Base-by-base conservation (phyloP, 2,329 filamentous ascomycete species). In the Pleurostoma richardsiae region DNA sequence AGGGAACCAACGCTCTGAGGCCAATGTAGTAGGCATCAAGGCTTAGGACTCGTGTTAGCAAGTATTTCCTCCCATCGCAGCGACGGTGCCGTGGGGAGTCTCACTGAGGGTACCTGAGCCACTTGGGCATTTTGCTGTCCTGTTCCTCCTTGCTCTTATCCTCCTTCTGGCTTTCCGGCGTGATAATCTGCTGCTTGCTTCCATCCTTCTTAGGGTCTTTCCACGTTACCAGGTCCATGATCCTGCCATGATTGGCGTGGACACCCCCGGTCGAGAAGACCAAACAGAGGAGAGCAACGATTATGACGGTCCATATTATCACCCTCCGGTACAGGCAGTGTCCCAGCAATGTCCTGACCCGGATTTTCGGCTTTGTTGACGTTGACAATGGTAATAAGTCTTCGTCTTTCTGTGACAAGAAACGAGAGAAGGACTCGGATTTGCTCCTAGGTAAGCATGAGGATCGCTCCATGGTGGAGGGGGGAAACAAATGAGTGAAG, bases 11-110 rank as follows among this genome's bases (percentile, higher is more conserved):
- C 0, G 81, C 80, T 55, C 84, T 80, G 46, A 96, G 74, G 4
- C 90, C 90, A 39, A 86, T 83, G 64, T 88, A 90, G 62, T 92
- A 96, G 40, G 86, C 79, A 54, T 85, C 82, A 46, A 96, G 82
- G 56, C 92, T 95, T 8, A n/a, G 33, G 33, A 36, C 8, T 8
- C 33, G n/a, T 19, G 19, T 19, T 19, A 19, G 19, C 19, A 19
- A 19, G 19, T 19, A 19, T 2, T 19, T 19, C 19, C 19, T 19
- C 19, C 19, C 19, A 19, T 19, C 19, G 19, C 19, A 19, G 19
- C 19, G 19, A 19, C 19, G 19, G 19, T 19, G 19, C 19, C 19
- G 19, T 19, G 19, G 19, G 19, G 8, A 30, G 2, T 65, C 71
- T 66, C 58, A 76, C 72, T 72, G 69, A 41, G 59, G 64, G 51